These are phyloP conservation scores for Fraxinus xanthoxyloides DNA, from an alignment of 305 asterid genomes.

Conservation along the genomic window DNA sequence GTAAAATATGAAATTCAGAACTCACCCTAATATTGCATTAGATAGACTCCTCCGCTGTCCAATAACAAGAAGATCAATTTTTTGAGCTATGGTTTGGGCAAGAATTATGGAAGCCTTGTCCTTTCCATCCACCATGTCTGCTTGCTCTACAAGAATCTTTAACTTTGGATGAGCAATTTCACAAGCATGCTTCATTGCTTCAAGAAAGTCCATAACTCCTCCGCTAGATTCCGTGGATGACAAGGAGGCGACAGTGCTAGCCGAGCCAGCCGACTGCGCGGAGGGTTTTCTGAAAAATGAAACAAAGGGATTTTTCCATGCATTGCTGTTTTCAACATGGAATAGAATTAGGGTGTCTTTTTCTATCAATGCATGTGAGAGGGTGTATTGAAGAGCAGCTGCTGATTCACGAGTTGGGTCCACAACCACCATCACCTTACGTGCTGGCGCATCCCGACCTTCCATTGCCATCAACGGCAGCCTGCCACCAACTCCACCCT, in stretches of 20 bases:
- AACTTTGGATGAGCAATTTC: slow-evolving; percentile 36
- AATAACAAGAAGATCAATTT: slow-evolving; percentile 54
- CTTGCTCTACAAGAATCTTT: slow-evolving; percentile 42
- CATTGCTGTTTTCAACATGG: slow-evolving; percentile 44
- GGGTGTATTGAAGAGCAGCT: slow-evolving; percentile 62
- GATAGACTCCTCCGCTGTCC: slow-evolving; percentile 61
- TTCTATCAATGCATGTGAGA: slow-evolving; percentile 56
- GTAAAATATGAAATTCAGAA: neutral
- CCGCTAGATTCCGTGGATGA: slow-evolving; percentile 10
- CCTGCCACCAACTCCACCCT: slow-evolving; percentile 10
- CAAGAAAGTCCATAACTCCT: slow-evolving; percentile 42
- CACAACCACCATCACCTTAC: slow-evolving; percentile 69
- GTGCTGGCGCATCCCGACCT: slow-evolving; percentile 29
- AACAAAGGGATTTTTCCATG: slow-evolving; percentile 58
- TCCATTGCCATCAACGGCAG: slow-evolving; percentile 37
- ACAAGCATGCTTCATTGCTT: slow-evolving; percentile 59
- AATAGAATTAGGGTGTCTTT: slow-evolving; percentile 51
- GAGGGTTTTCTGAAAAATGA: slow-evolving; percentile 39
- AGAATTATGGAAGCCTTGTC: slow-evolving; percentile 66
- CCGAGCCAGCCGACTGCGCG: neutral
- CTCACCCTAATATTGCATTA: slow-evolving; percentile 59
- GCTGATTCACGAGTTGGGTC: slow-evolving; percentile 71
- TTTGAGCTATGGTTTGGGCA: slow-evolving; percentile 33
- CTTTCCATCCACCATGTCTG: slow-evolving; percentile 48
- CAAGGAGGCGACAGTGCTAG: slow-evolving; percentile 10